Evolutionary conservation across 2,329 filamentous ascomycete genomes (phyloP), one percentile per base, ranked within the genome.

Genomic region (Cercospora brassicicola): DNA sequence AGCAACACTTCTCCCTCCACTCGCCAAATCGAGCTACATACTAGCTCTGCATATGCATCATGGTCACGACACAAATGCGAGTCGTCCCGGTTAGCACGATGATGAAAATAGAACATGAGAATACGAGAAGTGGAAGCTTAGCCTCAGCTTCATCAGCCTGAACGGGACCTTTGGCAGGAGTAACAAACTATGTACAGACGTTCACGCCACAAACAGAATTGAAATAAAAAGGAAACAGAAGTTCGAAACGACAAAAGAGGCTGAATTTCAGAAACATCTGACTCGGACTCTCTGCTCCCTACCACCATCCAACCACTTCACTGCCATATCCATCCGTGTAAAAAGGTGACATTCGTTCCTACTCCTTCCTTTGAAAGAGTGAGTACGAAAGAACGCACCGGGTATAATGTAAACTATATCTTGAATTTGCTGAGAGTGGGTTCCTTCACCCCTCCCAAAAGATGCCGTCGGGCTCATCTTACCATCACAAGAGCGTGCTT

Each of bases 391-490:
- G 15, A 15, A 42, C 15, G 15, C 36, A 7, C 36, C 15, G 36
- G 36, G 36, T 42, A 42, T 42, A 42, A 42, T 42, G 36, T 42
- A 53, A 53, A 53, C 48, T 28, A 26, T 53, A 53, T n/a, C 36
- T 42, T 42, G 36, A 42, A 42, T 42, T 42, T 7, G 36, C 5
- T 39, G 36, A 39, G 15, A 42, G 13, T 2, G 6, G 5, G 48
- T n/a, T 28, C 23, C 11, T n/a, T 56, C 20, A 15, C 51, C 18
- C 8, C 11, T 57, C n/a, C 9, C 23, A 30, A 57, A 57, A 57
- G 53, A 30, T 51, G 67, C 64, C 67, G 42, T 69, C 67, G 67
- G 67, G 65, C 67, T 69, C 67, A 69, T 69, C 67, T 62, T 60
- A 68, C 67, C 67, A 68, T 68, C 62, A 64, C 51, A 53, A 57